Evolutionary conservation across 306 rosid genomes (phyloP).

Genomic region (Pyrus communis): DNA sequence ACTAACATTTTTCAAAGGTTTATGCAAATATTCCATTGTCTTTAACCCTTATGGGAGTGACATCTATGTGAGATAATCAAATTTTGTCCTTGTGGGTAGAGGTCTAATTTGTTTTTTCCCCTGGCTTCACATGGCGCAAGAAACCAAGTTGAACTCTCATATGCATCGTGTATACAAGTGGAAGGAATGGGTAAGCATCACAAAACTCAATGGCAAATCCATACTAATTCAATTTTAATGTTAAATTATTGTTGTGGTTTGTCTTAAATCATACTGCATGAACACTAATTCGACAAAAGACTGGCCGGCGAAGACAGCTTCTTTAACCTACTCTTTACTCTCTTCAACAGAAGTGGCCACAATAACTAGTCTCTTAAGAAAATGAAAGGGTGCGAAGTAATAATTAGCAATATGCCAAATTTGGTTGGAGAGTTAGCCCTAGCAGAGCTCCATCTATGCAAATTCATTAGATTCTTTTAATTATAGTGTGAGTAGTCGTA

Average conservation of each 20-base stretch:
- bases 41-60: neutral
- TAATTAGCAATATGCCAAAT: conserved; percentile 28
- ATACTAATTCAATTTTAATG: conserved; percentile 18
- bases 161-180: conserved; percentile 13
- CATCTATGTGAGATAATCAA: conserved; percentile 10
- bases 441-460: neutral
- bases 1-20: neutral
- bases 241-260: conserved; percentile 25
- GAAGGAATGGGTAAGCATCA: conserved; percentile 32
- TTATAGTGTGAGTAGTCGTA: neutral
- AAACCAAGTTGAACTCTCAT: conserved; percentile 27
- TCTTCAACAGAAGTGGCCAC: conserved; percentile 11
- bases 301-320: conserved; percentile 93
- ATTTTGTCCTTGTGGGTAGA: conserved; percentile 15
- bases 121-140: conserved; percentile 36
- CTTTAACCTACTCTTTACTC: conserved; percentile 55
- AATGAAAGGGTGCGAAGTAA: conserved; percentile 2
- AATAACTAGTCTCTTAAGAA: conserved; percentile 24
- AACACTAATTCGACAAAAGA: conserved; percentile 58
- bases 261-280: conserved; percentile 35
- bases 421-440: neutral
- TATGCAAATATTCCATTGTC: conserved; percentile 8
- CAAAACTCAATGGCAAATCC: conserved; percentile 24
- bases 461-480: neutral
- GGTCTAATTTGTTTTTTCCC: conserved; percentile 26